Base-by-base conservation (phyloP, 2,329 filamentous ascomycete species). In the Hymenoscyphus scutula region DNA sequence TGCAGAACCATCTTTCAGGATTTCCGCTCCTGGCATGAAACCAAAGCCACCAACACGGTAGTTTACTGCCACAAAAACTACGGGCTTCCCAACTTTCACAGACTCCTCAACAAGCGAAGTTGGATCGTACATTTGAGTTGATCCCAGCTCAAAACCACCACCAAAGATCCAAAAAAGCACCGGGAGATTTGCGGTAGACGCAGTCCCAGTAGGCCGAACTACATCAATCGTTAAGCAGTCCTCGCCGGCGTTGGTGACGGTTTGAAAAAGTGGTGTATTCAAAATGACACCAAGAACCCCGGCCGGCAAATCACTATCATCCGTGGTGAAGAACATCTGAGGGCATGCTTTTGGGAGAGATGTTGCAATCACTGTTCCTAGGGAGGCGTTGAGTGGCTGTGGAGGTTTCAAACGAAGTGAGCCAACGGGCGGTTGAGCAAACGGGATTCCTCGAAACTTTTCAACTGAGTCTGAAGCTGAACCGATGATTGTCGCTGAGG, bases 11-110 rank as follows among this genome's bases (percentile, higher is more conserved):
- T 91, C 88, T 4, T 80, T 79, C 3, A 88, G 77, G 53, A 92
- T 80, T 73, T 92, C 88, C 59, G 82, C 82, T 6, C 89, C 89
- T 0, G 85, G 82, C 72, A 92, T 72, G 76, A 92, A 92, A 0
- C 90, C 90, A 64, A 92, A 92, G 0, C 86, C 89, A 7, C 84
- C 88, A 0, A 90, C 78, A 1, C 90, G 87, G 76, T 96, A 93
- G 76, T 92, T 93, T 71, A 93, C 85, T 0, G 87, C 83, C 0
- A 94, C 90, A 60, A 88, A 90, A 55, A 96, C 77, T 65, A 94
- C 86, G 0, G 88, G 87, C 75, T 90, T 84, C 34, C 80, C 80
- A 59, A 74, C 74, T 2, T 71, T 63, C 41, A 84, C 72, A 2
- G 79, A 82, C 17, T 78, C 77, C 1, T 71, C 59, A 0, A 87